Conservation (phyloP, 192 early-diverging fungal species). For the Funneliformis geosporum region DNA sequence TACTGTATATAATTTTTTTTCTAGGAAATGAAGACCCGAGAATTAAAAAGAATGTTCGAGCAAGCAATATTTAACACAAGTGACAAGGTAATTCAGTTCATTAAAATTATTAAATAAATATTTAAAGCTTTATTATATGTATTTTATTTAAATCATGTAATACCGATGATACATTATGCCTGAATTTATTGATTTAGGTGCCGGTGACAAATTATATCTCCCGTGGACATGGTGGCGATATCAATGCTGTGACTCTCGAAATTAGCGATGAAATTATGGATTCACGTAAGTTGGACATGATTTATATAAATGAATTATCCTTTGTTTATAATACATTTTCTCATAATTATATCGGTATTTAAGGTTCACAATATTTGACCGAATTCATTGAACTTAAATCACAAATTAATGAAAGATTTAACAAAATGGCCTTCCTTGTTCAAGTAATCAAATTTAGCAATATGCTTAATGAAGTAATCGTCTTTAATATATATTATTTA, state of each 20-base stretch:
- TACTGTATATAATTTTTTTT: background rate
- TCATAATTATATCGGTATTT: background rate
- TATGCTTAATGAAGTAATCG: constrained; percentile 17
- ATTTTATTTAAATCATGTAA: background rate
- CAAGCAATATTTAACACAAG: constrained; percentile 22
- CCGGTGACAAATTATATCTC: constrained; percentile 19
- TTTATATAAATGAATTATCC: background rate
- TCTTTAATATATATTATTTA: too few relatives aligned
- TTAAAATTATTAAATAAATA: background rate
- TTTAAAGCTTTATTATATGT: background rate
- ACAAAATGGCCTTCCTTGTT: constrained; percentile 9
- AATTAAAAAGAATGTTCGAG: constrained; percentile 28
- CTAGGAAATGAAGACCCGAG: background rate
- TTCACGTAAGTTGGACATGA: constrained; percentile 11
- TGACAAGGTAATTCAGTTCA: constrained; percentile 8
- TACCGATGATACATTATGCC: background rate
- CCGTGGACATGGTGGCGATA: constrained; percentile 20
- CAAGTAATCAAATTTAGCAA: constrained; percentile 26
- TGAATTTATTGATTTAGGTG: constrained; percentile 11
- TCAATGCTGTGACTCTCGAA: constrained; percentile 23
- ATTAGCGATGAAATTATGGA: constrained; percentile 34
- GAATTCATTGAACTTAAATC: constrained; percentile 19
- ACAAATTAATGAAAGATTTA: constrained; percentile 27
- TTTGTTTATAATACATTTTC: background rate
- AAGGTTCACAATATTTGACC: constrained; percentile 29